Conservation (phyloP, 257 asterid genomes). For the Solanum verrucosum region DNA sequence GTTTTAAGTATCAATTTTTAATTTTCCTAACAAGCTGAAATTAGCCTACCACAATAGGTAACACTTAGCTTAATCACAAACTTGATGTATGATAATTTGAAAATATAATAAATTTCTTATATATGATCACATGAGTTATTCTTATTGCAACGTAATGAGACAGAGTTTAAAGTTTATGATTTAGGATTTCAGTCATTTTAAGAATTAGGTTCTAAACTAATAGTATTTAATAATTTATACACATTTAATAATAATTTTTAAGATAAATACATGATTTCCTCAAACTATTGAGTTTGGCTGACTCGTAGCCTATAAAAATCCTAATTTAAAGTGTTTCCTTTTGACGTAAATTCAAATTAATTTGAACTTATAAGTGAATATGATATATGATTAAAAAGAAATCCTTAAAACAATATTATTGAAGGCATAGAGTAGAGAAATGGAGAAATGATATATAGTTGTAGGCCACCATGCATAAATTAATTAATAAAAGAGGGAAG, state of each 20-base stretch:
- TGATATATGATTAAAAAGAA: background rate
- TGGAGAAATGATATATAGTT: background rate
- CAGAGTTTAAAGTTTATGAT: too few relatives aligned
- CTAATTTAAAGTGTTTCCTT: background rate
- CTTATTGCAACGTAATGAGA: too few relatives aligned
- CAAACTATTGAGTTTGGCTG: background rate
- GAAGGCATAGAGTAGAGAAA: background rate
- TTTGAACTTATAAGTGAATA: too few relatives aligned
- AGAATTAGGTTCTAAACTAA: background rate
- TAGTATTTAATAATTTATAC: background rate
- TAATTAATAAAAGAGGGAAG: background rate
- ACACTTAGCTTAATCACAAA: background rate
- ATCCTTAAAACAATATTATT: background rate
- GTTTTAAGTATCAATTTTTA: background rate
- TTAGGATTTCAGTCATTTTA: background rate
- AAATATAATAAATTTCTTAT: too few relatives aligned
- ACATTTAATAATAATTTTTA: background rate
- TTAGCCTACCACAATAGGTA: too few relatives aligned
- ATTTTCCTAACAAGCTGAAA: background rate
- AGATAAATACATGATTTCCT: background rate
- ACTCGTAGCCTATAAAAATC: rapidly evolving
- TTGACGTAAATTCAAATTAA: background rate
- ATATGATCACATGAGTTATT: background rate
- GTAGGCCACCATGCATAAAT: background rate
- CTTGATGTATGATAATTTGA: background rate